phyloP scores from a whole-genome alignment of 306 rosid species.

The Acacia confusa region DNA sequence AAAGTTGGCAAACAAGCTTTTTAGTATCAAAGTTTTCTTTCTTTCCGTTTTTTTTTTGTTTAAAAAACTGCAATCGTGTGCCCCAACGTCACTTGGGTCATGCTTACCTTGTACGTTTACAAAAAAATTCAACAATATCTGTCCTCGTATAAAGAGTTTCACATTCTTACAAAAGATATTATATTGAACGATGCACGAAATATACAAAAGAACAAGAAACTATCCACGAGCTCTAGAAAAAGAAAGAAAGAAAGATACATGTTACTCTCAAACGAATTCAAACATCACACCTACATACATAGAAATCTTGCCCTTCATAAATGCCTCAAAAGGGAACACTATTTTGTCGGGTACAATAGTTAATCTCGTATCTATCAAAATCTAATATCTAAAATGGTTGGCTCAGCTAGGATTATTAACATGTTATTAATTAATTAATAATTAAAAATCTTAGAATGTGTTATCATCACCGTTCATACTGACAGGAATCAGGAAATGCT shows the following conservation, averaged over 20 bases:
- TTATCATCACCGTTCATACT: conserved; percentile 34
- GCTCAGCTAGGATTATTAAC: not conserved
- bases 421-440: not conserved
- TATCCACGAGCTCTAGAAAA: not conserved
- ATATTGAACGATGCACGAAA: not conserved
- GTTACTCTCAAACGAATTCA: not conserved
- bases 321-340: not conserved
- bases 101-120: not conserved
- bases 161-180: not conserved
- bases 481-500: conserved; percentile 58
- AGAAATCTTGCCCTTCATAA: not conserved
- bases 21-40: too few relatives aligned
- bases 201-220: not conserved
- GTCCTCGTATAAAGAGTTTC: too few relatives aligned
- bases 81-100: not conserved
- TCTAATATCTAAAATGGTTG: conserved; percentile 18
- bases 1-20: too few relatives aligned
- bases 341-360: not conserved
- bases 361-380: not conserved
- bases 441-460: not conserved
- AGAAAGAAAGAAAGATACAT: not conserved
- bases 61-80: not conserved
- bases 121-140: not conserved
- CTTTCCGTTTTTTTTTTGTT: not conserved
- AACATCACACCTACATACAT: not conserved